Evolutionary conservation across 148 eudicot species (phyloP).

Genomic region (Linanthus parryae): DNA sequence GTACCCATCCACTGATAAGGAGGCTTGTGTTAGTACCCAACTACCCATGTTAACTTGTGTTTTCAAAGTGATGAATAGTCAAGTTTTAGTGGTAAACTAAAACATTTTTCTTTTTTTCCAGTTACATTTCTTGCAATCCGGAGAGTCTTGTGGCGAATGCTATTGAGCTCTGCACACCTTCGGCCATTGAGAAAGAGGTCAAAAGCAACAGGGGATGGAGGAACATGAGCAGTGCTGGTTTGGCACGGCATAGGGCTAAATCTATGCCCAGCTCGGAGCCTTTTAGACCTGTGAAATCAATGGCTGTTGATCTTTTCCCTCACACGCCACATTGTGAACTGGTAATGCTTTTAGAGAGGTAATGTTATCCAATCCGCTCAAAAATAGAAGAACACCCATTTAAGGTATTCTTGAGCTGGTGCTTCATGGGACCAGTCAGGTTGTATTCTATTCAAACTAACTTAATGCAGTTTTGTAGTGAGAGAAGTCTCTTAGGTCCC

Average conservation of each 20-base stretch:
- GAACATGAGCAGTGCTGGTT: constrained; percentile 72
- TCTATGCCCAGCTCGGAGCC: constrained; percentile 92
- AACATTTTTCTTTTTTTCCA: constrained; percentile 22
- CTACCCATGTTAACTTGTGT: neutral
- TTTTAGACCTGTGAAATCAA: constrained; percentile 75
- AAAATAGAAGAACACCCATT: no score
- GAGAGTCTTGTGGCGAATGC: constrained; percentile 93
- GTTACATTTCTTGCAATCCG: constrained; percentile 95
- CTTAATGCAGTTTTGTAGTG: no score
- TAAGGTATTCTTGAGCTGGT: no score
- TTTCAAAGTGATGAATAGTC: constrained; percentile 1
- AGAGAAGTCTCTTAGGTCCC: no score
- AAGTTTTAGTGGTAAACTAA: neutral
- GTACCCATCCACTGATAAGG: constrained; percentile 67
- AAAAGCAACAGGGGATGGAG: constrained; percentile 70
- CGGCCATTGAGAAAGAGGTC: constrained; percentile 39
- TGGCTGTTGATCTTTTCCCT: constrained; percentile 98
- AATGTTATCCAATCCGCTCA: constrained; percentile 13
- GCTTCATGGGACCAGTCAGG: no score
- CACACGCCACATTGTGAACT: constrained; percentile 92
- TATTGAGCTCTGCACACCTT: constrained; percentile 92
- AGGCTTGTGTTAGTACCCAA: constrained; percentile 76
- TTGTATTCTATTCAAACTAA: no score
- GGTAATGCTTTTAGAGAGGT: constrained; percentile 95
- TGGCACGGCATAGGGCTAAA: constrained; percentile 87